A percentile compares a stretch with the other conserved stretches of the same genome.
Conservation (phyloP, 441 rosid genomes). For the Adansonia gregorii region DNA sequence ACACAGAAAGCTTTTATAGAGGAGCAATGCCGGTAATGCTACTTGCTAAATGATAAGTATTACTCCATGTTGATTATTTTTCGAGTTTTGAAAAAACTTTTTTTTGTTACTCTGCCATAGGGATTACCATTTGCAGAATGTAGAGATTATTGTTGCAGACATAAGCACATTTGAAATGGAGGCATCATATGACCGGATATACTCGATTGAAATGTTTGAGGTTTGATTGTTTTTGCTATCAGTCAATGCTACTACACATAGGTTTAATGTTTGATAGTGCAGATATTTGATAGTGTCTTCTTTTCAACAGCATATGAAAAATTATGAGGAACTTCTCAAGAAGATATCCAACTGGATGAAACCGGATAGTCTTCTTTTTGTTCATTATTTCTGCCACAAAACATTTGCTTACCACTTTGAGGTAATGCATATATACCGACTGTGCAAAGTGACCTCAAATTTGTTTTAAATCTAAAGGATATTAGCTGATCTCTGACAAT, state of each 20-base stretch:
- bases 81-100: neutral
- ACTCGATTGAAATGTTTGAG: constrained; percentile 92
- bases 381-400: constrained; percentile 85
- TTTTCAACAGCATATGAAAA: constrained; percentile 77
- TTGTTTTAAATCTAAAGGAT: neutral
- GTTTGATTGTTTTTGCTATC: constrained; percentile 37
- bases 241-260: neutral
- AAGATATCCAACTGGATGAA: constrained; percentile 89
- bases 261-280: neutral
- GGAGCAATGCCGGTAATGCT: constrained; percentile 61
- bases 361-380: constrained; percentile 66
- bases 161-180: constrained; percentile 78
- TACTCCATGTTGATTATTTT: neutral
- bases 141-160: constrained; percentile 79
- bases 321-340: constrained; percentile 67
- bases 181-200: constrained; percentile 67
- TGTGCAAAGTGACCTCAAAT: constrained; percentile 13
- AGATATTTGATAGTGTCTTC: neutral
- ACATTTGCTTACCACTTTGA: constrained; percentile 84
- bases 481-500: neutral
- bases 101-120: constrained; percentile 35
- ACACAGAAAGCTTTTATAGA: constrained; percentile 71
- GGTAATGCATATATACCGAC: constrained; percentile 39
- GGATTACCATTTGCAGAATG: constrained; percentile 58
- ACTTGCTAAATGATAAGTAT: constrained; percentile 7